Evolutionary conservation across 306 rosid species (phyloP).

Genomic region (Quillaja saponaria): DNA sequence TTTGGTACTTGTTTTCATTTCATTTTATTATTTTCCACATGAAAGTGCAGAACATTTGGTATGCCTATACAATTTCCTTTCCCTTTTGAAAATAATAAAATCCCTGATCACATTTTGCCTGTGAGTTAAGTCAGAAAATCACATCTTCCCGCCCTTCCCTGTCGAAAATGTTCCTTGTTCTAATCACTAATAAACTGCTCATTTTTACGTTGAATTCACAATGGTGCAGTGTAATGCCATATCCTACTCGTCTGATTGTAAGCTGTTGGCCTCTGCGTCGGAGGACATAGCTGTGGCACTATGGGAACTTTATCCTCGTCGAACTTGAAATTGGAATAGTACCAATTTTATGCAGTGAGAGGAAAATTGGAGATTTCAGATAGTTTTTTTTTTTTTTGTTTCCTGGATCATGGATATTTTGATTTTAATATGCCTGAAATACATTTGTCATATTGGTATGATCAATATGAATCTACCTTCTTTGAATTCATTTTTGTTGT

Average conservation of each 20-base stretch:
- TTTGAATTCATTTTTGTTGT: no score
- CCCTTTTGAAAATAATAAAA: background rate
- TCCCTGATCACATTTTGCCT: constrained; percentile 13
- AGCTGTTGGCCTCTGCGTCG: constrained; percentile 88
- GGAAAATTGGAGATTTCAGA: background rate
- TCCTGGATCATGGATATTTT: no score
- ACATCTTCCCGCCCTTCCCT: no score
- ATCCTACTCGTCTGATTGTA: constrained; percentile 67
- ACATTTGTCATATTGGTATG: no score
- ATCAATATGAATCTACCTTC: no score
- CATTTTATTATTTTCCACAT: background rate
- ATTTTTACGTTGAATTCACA: no score
- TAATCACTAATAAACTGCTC: no score
- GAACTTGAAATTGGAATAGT: constrained; percentile 33
- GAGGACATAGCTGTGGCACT: constrained; percentile 84
- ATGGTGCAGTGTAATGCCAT: constrained; percentile 87
- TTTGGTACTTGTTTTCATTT: background rate
- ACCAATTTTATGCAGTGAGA: background rate
- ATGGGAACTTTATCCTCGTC: constrained; percentile 91
- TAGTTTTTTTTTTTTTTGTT: no score
- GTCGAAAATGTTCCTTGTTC: no score
- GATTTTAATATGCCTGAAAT: no score
- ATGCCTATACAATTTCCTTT: background rate
- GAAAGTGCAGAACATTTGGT: constrained; percentile 7
- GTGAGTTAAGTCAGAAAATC: no score